phyloP scores from a whole-genome alignment of 441 rosid species.

The Populus hybrid region DNA sequence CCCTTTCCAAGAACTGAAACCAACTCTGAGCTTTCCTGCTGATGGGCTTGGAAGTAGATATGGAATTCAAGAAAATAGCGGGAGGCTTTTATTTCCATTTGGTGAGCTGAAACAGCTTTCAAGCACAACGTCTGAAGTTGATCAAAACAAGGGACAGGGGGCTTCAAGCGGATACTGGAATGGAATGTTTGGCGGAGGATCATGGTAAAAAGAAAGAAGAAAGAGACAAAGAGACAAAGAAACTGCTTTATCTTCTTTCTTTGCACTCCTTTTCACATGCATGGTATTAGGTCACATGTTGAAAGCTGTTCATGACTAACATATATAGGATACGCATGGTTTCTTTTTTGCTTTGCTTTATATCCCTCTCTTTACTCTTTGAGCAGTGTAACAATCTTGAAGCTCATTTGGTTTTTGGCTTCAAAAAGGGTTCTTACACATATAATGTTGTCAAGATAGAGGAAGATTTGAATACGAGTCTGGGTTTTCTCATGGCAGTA shows the following conservation, averaged over 20 bases:
- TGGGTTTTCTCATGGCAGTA: constrained; percentile 19
- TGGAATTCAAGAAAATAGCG: constrained; percentile 47
- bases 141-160: constrained; percentile 46
- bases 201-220: constrained; percentile 53
- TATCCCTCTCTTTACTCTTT: constrained; percentile 16
- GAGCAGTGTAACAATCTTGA: not conserved
- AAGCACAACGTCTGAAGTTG: constrained; percentile 37
- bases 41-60: constrained; percentile 50
- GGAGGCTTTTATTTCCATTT: constrained; percentile 60
- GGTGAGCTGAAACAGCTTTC: constrained; percentile 56
- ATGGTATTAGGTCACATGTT: constrained; percentile 33
- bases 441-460: constrained; percentile 34
- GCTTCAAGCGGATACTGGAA: constrained; percentile 60
- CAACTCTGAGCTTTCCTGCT: constrained; percentile 48
- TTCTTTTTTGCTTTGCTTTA: constrained; percentile 21
- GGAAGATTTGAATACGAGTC: constrained; percentile 46
- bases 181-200: constrained; percentile 75
- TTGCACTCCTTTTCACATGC: constrained; percentile 8
- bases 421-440: constrained; percentile 1
- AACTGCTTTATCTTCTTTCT: constrained; percentile 17
- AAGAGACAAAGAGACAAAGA: constrained; percentile 9
- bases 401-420: not conserved
- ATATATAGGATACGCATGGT: constrained; percentile 34
- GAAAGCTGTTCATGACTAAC: constrained; percentile 53
- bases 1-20: constrained; percentile 62